Evolutionary conservation across 2,329 filamentous ascomycete species (phyloP), one percentile per base, ranked within the genome.

Genomic region (Cercospora sp.): DNA sequence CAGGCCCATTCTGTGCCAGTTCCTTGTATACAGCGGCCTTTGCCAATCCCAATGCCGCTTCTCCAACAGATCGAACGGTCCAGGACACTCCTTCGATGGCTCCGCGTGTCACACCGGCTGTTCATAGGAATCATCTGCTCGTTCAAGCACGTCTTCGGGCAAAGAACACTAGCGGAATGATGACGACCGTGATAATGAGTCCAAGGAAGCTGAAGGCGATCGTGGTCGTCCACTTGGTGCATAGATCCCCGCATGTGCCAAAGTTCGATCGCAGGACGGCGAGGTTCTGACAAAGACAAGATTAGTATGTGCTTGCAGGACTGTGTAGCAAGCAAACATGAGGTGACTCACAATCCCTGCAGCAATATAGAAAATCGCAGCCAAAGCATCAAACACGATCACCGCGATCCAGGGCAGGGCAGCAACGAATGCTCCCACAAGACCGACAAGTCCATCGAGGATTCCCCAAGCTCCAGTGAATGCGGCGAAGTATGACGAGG

Each of bases 121-220:
- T 1, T 26, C 45, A 51, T 13, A 51, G 45, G 45, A 6, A 55
- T 7, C 13, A 10, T 13, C 3, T 8, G 12, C 24, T 13, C 2
- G 1, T 7, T 55, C 49, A 55, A 28, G 49, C 49, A 6, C 49
- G 49, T 5, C 60, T 63, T 6, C 62, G 49, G 21, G 51, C 61
- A 30, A 72, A 51, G 55, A 70, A 63, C 0, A 66, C 57, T 5
- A 67, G 45, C 6, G 63, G 65, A 18, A 68, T 61, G 10, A 66
- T 61, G 10, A 62, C 58, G 21, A 70, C 16, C 1, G 67, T 64
- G 24, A 61, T 43, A 9, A 66, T 34, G 24, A 70, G 61, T 8
- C 62, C 69, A 2, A 69, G 53, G 45, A 71, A 70, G 61, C 66
- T 69, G 61, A 71, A 71, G 9, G 67, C 68, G n/a, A 61, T 66